Evolutionary conservation across 768 basidiomycete species (phyloP).

Genomic region (Suillus hirtellus): DNA sequence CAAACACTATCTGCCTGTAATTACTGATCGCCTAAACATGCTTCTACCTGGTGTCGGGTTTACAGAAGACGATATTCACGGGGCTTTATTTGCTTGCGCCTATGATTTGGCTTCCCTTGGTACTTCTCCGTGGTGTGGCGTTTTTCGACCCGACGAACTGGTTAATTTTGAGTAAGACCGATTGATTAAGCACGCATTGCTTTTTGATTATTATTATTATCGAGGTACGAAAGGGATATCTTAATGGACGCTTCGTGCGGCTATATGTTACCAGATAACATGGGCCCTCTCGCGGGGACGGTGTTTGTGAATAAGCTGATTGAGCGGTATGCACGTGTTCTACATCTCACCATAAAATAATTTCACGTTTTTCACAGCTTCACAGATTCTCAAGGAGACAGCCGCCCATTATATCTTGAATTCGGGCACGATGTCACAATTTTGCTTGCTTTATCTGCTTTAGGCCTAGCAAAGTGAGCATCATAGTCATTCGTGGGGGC

Average conservation of each 20-base stretch:
- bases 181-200: neutral
- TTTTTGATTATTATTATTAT: neutral
- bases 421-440: slow-evolving; percentile 42
- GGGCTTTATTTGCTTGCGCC: slow-evolving; percentile 38
- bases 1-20: slow-evolving; percentile 36
- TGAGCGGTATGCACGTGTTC: slow-evolving; percentile 25
- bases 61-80: slow-evolving; percentile 33
- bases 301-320: slow-evolving; percentile 36
- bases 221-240: slow-evolving; percentile 36
- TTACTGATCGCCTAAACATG: slow-evolving; percentile 35
- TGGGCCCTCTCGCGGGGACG: slow-evolving; percentile 36
- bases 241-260: slow-evolving; percentile 38
- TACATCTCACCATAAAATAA: neutral
- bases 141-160: slow-evolving; percentile 33
- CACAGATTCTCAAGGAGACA: slow-evolving; percentile 30
- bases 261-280: slow-evolving; percentile 33
- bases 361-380: slow-evolving; percentile 18
- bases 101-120: slow-evolving; percentile 37
- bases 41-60: slow-evolving; percentile 32
- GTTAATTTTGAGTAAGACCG: slow-evolving; percentile 32
- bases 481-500: neutral
- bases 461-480: slow-evolving; percentile 33
- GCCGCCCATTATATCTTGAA: slow-evolving; percentile 33
- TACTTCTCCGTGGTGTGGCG: slow-evolving; percentile 36
- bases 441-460: slow-evolving; percentile 35